Conservation (phyloP, 2,329 filamentous ascomycete species). For the Aspergillus vadensis region DNA sequence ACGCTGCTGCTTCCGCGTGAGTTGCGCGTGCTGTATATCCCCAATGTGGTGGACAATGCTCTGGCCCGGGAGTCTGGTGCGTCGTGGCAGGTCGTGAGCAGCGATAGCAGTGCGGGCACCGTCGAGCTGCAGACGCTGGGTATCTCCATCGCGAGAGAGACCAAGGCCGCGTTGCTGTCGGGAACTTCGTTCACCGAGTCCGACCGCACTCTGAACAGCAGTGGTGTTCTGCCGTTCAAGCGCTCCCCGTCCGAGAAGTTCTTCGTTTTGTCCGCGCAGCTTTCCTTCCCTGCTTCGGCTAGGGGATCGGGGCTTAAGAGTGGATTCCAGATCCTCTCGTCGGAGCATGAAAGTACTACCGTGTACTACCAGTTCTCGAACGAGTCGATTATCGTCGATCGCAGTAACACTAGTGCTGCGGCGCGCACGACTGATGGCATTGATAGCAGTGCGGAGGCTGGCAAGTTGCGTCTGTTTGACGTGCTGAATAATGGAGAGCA, state of each 20-base stretch:
- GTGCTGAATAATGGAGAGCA: slow-evolving; percentile 3
- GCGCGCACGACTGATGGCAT: slow-evolving; percentile 16
- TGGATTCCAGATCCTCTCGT: slow-evolving; percentile 22
- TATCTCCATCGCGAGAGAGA: slow-evolving; percentile 22
- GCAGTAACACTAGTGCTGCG: slow-evolving; percentile 22
- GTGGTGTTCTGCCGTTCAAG: slow-evolving; percentile 6
- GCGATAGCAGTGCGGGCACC: not conserved
- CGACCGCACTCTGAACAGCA: not conserved
- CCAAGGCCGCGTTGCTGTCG: slow-evolving; percentile 14
- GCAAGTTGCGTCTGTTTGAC: slow-evolving; percentile 21
- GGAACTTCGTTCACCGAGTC: slow-evolving; percentile 2
- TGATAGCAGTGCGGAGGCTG: slow-evolving; percentile 11
- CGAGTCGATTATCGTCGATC: slow-evolving; percentile 23
- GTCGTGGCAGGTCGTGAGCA: slow-evolving; percentile 15
- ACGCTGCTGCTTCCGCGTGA: slow-evolving; percentile 20
- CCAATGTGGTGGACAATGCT: slow-evolving; percentile 19
- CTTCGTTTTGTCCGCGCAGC: slow-evolving; percentile 12
- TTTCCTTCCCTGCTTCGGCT: slow-evolving; percentile 13
- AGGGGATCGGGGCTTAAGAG: slow-evolving; percentile 9
- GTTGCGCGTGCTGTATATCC: slow-evolving; percentile 13
- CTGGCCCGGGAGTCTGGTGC: slow-evolving; percentile 9
- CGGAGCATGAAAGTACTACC: slow-evolving; percentile 16
- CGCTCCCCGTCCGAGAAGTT: slow-evolving; percentile 13
- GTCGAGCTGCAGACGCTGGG: slow-evolving; percentile 20
- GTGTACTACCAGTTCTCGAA: slow-evolving; percentile 27